Conservation (phyloP, 495 filamentous ascomycete genomes). For the Penicillium parvum region DNA sequence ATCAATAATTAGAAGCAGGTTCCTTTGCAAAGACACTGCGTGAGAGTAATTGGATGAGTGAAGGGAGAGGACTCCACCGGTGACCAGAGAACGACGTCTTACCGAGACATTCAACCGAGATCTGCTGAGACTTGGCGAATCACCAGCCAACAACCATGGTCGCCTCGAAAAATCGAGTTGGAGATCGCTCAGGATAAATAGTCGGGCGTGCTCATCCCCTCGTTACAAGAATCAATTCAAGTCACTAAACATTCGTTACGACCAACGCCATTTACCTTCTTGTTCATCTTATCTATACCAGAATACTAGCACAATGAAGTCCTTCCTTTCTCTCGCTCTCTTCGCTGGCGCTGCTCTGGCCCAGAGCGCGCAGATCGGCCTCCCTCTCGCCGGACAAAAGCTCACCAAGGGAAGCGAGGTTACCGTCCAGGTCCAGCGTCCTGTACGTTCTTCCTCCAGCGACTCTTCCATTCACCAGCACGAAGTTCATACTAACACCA, state of each 20-base stretch:
- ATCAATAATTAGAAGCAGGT: slow-evolving; percentile 4
- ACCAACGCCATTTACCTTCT: neutral
- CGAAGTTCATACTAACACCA: neutral
- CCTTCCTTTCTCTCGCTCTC: slow-evolving; percentile 17
- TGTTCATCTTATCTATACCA: neutral
- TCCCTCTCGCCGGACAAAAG: slow-evolving; percentile 43
- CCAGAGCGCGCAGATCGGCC: slow-evolving; percentile 60
- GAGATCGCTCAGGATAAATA: neutral
- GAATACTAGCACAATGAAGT: slow-evolving; percentile 21
- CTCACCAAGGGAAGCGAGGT: slow-evolving; percentile 18
- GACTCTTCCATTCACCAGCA: neutral
- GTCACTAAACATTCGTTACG: neutral
- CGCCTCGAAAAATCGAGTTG: neutral
- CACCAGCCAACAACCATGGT: neutral
- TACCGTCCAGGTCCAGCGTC: slow-evolving; percentile 31
- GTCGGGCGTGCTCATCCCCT: neutral
- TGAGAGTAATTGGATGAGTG: neutral
- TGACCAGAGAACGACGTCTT: slow-evolving; percentile 2
- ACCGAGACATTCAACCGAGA: slow-evolving; percentile 13
- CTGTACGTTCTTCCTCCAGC: slow-evolving; percentile 16
- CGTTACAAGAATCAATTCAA: neutral
- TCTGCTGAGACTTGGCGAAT: slow-evolving; percentile 20
- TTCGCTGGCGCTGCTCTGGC: slow-evolving; percentile 49
- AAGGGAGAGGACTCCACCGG: slow-evolving; percentile 2
- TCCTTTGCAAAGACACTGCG: neutral